Conservation (phyloP, 1,139 yeast genomes). For the Pneumocystis oryctolagi region DNA sequence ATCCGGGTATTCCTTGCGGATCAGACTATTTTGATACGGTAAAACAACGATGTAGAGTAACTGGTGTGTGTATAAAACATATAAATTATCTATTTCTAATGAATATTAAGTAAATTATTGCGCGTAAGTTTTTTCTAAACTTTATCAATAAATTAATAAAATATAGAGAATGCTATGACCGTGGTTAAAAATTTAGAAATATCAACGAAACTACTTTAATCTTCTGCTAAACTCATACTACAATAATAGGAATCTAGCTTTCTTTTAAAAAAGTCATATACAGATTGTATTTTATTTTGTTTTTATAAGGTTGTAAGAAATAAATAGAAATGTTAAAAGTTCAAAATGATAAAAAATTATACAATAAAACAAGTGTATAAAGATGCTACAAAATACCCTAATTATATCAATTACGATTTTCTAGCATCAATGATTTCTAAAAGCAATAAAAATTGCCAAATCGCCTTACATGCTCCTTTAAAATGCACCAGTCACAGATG, state of each 20-base stretch:
- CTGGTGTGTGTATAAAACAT: not conserved
- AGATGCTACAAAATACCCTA: not conserved
- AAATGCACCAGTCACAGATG: not conserved
- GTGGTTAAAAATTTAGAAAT: not conserved
- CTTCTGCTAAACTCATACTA: not conserved
- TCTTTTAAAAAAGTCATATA: not conserved
- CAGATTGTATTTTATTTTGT: not conserved
- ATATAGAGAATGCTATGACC: not conserved
- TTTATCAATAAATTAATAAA: not conserved
- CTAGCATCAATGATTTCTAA: not conserved
- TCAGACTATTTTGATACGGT: not conserved
- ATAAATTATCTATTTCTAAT: not conserved
- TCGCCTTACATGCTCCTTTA: not conserved
- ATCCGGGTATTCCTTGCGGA: not conserved
- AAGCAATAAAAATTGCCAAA: not conserved
- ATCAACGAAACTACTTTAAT: not conserved
- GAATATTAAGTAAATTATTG: not conserved
- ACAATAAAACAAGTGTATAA: not conserved
- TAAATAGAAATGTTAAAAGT: not conserved
- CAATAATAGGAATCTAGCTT: not conserved
- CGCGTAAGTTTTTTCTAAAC: not conserved
- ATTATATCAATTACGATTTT: not conserved
- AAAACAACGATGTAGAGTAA: not conserved
- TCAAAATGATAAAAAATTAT: not conserved
- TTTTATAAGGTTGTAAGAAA: not conserved